Percentiles rank a stretch among this genome's conserved stretches.
Evolutionary conservation across 176 grass and related monocot species (phyloP).

Genomic region (Phyllostachys edulis): DNA sequence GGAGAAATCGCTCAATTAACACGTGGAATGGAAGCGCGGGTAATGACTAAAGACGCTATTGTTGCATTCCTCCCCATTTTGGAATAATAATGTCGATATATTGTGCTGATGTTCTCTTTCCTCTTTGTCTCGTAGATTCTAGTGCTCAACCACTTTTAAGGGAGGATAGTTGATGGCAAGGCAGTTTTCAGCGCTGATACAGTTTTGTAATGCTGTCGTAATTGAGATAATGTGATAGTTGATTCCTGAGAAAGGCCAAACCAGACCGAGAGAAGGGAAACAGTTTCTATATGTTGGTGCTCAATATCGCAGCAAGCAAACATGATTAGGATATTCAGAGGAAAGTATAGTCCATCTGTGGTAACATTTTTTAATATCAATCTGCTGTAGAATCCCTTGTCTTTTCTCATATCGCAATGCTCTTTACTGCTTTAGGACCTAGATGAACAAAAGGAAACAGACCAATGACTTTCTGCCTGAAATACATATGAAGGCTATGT

Average conservation of each 20-base stretch:
- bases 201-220: constrained; percentile 4
- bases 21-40: constrained; percentile 40
- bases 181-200: neutral
- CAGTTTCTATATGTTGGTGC: neutral
- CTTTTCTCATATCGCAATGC: neutral
- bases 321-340: neutral
- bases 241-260: neutral
- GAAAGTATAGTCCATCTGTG: neutral
- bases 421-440: neutral
- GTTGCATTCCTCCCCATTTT: neutral
- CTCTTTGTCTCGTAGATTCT: constrained; percentile 33
- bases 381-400: constrained; percentile 12
- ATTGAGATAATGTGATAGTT: neutral
- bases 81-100: neutral
- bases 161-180: constrained; percentile 29
- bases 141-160: constrained; percentile 45
- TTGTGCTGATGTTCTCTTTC: constrained; percentile 3
- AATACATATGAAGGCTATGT: neutral
- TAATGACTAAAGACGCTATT: neutral
- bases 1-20: constrained; percentile 26
- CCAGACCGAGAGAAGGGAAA: neutral
- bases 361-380: constrained; percentile 12
- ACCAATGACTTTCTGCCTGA: neutral
- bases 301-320: neutral
- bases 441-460: constrained; percentile 24